Conservation (phyloP, 768 basidiomycete genomes). For the Amyloporia xantha region DNA sequence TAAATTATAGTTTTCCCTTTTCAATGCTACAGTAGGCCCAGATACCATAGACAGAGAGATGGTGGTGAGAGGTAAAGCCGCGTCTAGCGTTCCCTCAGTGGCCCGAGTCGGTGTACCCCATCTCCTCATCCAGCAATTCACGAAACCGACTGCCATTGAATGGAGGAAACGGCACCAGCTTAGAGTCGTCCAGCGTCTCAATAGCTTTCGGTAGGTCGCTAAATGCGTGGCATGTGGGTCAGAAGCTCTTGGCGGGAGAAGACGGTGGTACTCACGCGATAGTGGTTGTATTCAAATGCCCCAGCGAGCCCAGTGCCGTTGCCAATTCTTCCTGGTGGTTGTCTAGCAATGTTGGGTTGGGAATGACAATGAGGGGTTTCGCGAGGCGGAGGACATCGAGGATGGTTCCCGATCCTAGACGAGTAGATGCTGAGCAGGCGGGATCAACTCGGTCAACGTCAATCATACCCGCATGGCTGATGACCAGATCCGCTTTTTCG, state of each 20-base stretch:
- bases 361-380: constrained; percentile 80
- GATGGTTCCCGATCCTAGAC: constrained; percentile 87
- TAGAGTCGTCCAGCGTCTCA: constrained; percentile 36
- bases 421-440: neutral
- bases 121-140: constrained; percentile 64
- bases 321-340: constrained; percentile 94
- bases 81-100: neutral
- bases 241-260: neutral
- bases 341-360: constrained; percentile 83
- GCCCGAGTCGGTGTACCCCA: constrained; percentile 53
- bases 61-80: constrained; percentile 1
- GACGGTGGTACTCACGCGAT: constrained; percentile 43
- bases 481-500: constrained; percentile 64
- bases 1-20: neutral
- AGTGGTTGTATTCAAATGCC: constrained; percentile 51
- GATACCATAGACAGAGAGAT: constrained; percentile 7
- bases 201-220: constrained; percentile 56
- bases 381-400: constrained; percentile 73
- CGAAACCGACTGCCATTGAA: constrained; percentile 65
- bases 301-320: constrained; percentile 47
- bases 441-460: neutral
- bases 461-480: constrained; percentile 83
- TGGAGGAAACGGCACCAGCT: constrained; percentile 53
- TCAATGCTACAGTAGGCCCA: neutral
- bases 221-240: constrained; percentile 3